Percentiles rank a stretch among this genome's conserved stretches.
Conservation (phyloP, 495 filamentous ascomycete genomes). For the Diplogelasinospora grovesii region DNA sequence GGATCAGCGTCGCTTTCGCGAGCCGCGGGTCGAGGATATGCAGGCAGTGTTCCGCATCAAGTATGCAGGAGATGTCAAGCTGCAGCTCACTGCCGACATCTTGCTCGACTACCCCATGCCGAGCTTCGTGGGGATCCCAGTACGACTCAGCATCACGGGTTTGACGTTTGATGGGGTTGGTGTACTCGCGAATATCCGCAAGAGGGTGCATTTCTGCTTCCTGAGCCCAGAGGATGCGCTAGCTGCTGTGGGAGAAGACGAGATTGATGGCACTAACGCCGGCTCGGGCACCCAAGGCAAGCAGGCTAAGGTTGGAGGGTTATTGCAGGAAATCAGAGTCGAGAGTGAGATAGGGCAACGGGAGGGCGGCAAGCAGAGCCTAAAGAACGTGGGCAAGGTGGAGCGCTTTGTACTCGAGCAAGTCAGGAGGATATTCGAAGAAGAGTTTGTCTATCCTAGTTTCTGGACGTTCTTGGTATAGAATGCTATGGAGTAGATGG, state of each 20-base stretch:
- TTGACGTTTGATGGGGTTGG: conserved; percentile 91
- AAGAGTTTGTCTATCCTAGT: conserved; percentile 96
- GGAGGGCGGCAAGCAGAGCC: conserved; percentile 81
- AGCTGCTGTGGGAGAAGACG: conserved; percentile 52
- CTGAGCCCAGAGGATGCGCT: conserved; percentile 80
- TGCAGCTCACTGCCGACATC: conserved; percentile 88
- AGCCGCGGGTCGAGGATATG: conserved; percentile 59
- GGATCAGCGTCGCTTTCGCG: conserved; percentile 33
- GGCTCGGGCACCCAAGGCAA: conserved; percentile 1
- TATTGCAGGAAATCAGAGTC: conserved; percentile 87
- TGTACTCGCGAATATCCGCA: conserved; percentile 80
- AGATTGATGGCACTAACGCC: conserved; percentile 23
- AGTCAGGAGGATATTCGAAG: conserved; percentile 93
- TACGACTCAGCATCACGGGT: conserved; percentile 88
- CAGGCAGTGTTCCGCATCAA: conserved; percentile 85
- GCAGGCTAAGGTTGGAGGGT: conserved; percentile 52
- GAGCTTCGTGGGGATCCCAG: conserved; percentile 86
- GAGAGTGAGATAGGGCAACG: conserved; percentile 95
- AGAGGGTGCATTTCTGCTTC: conserved; percentile 84
- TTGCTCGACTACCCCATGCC: conserved; percentile 97
- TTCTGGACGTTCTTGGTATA: conserved; percentile 97
- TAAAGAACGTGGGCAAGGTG: conserved; percentile 98
- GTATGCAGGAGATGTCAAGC: conserved; percentile 75
- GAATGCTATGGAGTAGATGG: no score
- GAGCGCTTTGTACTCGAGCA: conserved; percentile 96